These are phyloP conservation scores for Aspergillus campestris DNA, from an alignment of 495 filamentous ascomycete genomes.

Conservation along the genomic window DNA sequence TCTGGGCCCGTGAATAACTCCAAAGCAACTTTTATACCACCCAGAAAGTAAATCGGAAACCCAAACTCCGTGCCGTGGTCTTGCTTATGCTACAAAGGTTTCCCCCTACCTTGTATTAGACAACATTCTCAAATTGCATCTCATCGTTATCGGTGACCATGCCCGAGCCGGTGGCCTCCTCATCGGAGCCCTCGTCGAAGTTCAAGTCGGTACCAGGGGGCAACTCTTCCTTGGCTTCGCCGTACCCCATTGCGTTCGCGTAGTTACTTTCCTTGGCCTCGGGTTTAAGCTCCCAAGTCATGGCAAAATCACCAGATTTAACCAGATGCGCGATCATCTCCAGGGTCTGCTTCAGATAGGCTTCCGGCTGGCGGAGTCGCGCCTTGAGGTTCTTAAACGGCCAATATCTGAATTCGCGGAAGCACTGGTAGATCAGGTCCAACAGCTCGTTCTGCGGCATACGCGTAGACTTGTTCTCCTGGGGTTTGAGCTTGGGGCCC, in stretches of 20 bases:
- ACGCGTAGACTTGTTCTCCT: conserved; percentile 75
- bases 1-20: background rate
- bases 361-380: conserved; percentile 73
- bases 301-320: conserved; percentile 71
- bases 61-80: conserved; percentile 14
- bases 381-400: conserved; percentile 71
- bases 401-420: conserved; percentile 82
- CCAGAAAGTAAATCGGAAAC: conserved; percentile 4
- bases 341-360: conserved; percentile 77
- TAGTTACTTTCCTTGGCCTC: conserved; percentile 57
- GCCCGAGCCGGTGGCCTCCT: conserved; percentile 34
- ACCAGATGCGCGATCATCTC: conserved; percentile 75
- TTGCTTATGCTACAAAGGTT: conserved; percentile 22
- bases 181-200: conserved; percentile 38
- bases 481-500: conserved; percentile 34
- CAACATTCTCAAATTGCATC: conserved; percentile 67
- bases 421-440: conserved; percentile 72
- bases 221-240: conserved; percentile 37
- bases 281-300: conserved; percentile 71
- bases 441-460: conserved; percentile 80
- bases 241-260: conserved; percentile 26
- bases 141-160: conserved; percentile 57
- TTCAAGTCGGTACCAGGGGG: conserved; percentile 35
- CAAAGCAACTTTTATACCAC: conserved; percentile 3
- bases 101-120: conserved; percentile 15